Evolutionary conservation across 352 stramenopile genomes (phyloP).

Genomic region (Phytopythium litorale): DNA sequence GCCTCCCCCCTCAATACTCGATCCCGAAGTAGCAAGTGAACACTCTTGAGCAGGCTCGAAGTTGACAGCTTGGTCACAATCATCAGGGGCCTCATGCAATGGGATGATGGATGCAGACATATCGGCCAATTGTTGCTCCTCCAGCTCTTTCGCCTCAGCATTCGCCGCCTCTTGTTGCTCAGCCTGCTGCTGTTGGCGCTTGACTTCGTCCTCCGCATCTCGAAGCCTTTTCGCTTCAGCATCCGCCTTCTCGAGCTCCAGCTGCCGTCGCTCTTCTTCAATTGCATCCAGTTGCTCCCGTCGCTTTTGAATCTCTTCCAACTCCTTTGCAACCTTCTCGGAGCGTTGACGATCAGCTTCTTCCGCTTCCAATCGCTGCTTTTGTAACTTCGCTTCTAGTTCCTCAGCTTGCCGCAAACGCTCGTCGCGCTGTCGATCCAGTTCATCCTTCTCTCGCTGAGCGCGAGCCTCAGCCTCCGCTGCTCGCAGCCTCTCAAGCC

Average conservation of each 20-base stretch:
- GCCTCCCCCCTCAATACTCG: too few relatives aligned
- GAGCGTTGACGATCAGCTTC: background rate
- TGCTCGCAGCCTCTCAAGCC: constrained; percentile 13
- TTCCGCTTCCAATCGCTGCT: constrained; percentile 20
- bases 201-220: constrained; percentile 8
- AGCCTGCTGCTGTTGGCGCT: background rate
- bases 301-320: constrained; percentile 11
- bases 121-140: background rate
- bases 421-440: constrained; percentile 13
- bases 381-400: constrained; percentile 12
- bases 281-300: constrained; percentile 3
- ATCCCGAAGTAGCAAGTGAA: background rate
- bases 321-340: constrained; percentile 9
- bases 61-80: background rate
- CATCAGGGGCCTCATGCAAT: background rate
- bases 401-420: constrained; percentile 18
- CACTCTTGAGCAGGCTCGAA: background rate
- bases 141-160: background rate
- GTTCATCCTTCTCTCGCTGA: constrained; percentile 4
- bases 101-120: too few relatives aligned
- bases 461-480: constrained; percentile 12
- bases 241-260: constrained; percentile 7
- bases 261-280: constrained; percentile 15
- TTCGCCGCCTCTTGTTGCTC: background rate
- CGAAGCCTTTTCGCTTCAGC: constrained; percentile 9